phyloP scores from a whole-genome alignment of 371 early-diverging fungal species.

The Circinella umbellata region DNA sequence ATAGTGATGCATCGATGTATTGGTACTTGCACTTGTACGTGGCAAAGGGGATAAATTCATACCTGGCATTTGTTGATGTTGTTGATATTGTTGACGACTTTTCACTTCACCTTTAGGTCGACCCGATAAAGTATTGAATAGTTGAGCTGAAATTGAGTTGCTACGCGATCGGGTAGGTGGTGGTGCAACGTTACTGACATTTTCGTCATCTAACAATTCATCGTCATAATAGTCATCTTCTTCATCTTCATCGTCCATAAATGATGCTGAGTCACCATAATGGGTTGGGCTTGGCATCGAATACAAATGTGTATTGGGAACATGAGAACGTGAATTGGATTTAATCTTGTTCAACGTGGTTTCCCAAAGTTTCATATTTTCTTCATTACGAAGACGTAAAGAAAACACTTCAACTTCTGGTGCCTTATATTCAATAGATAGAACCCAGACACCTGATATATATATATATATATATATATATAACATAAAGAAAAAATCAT shows the following conservation, averaged over 20 bases:
- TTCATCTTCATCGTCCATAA: slow-evolving; percentile 47
- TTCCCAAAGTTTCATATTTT: slow-evolving; percentile 91
- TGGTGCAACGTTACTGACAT: slow-evolving; percentile 33
- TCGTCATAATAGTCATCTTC: slow-evolving; percentile 47
- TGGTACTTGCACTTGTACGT: slow-evolving; percentile 36
- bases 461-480: too few relatives aligned
- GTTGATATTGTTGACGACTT: slow-evolving; percentile 13
- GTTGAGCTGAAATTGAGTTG: slow-evolving; percentile 36
- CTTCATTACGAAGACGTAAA: slow-evolving; percentile 85
- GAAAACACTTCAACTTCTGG: slow-evolving; percentile 82
- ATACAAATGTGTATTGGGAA: slow-evolving; percentile 31
- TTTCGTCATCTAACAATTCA: slow-evolving; percentile 29
- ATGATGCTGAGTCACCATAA: slow-evolving; percentile 28
- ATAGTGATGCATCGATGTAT: slow-evolving; percentile 14
- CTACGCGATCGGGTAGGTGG: slow-evolving; percentile 24
- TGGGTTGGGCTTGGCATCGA: slow-evolving; percentile 39
- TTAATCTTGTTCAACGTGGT: slow-evolving; percentile 61
- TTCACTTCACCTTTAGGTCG: slow-evolving; percentile 13
- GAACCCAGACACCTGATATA: slow-evolving; percentile 47
- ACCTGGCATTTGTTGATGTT: slow-evolving; percentile 25
- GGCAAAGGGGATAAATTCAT: slow-evolving; percentile 47
- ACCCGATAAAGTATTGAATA: slow-evolving; percentile 20
- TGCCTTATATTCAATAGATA: slow-evolving; percentile 77
- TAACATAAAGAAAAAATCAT: not conserved
- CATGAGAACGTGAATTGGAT: slow-evolving; percentile 23